Base-by-base conservation (phyloP, 1,139 yeast species). In the Magnusiomyces starmeri region DNA sequence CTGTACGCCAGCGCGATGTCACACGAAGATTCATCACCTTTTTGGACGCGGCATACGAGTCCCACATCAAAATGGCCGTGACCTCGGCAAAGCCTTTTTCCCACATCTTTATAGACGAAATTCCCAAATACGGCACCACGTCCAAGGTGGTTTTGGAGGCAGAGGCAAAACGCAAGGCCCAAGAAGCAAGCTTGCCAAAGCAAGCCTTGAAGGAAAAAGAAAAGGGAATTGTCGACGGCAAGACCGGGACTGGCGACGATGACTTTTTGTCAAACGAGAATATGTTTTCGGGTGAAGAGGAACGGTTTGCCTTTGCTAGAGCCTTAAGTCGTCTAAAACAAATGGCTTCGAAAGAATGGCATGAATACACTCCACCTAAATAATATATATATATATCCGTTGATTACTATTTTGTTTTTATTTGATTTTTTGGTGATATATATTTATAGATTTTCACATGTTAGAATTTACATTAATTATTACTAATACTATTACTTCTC, bases 301-400 rank as follows among this genome's bases (percentile, higher is more conserved):
- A 92, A 69, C 79, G 84, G 67, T 92, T 92, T 73, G 98, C 98
- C 16, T 92, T 90, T 74, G 96, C 97, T 1, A 77, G 98, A 64
- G 97, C 97, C 0, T 74, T 92, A 57, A 83, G 94, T 60, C 78
- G 98, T 65, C 74, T 92, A 59, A 78, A 92, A 50, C 97, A 92
- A 62, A 92, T 92, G 97, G 84, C 95, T 60, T 85, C 96, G 4
- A 83, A 83, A 43, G 95, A 85, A 51, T 92, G 98, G 98, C 56
- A 54, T 26, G 56, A 54, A 29, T 48, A 48, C 41, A 40, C 24
- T 10, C 43, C 27, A 21, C 49, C 46, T 20, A 29, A 43, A 21
- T 43, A 43, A 43, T 14, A 4, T 4, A n/a, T n/a, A n/a, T n/a
- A n/a, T n/a, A n/a, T n/a, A n/a, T n/a, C n/a, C n/a, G n/a, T n/a